Conservation (phyloP, 2,329 filamentous ascomycete genomes). For the Colletotrichum chrysophilum region DNA sequence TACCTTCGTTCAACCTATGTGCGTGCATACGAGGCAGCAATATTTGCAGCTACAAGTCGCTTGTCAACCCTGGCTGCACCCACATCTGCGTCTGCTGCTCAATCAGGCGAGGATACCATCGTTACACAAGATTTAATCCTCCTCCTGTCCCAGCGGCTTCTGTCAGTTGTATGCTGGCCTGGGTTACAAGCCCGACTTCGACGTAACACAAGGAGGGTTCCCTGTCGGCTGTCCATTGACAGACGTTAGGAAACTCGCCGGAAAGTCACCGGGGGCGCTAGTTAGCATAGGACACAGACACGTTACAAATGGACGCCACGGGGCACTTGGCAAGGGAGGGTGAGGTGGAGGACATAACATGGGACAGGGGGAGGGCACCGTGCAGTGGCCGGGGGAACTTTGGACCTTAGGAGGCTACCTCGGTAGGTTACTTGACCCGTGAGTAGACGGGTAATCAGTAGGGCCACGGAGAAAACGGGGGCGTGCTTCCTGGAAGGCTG, state of each 20-base stretch:
- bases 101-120: neutral
- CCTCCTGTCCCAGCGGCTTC: neutral
- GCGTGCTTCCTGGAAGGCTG: neutral
- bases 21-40: neutral
- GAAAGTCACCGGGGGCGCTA: neutral
- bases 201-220: neutral
- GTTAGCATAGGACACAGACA: neutral
- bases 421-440: neutral
- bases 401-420: neutral
- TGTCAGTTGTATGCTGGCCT: neutral
- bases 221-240: neutral
- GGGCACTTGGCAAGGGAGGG: neutral
- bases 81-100: neutral
- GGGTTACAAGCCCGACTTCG: neutral
- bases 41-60: neutral
- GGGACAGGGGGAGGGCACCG: neutral
- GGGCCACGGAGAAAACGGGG: neutral
- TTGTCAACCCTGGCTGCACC: neutral
- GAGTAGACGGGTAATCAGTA: neutral
- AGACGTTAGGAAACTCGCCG: neutral
- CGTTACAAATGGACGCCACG: neutral
- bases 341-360: neutral
- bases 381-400: neutral
- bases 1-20: neutral
- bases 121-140: neutral